phyloP scores from a whole-genome alignment of 2,329 filamentous ascomycete genomes.

The Neobulgaria alba region DNA sequence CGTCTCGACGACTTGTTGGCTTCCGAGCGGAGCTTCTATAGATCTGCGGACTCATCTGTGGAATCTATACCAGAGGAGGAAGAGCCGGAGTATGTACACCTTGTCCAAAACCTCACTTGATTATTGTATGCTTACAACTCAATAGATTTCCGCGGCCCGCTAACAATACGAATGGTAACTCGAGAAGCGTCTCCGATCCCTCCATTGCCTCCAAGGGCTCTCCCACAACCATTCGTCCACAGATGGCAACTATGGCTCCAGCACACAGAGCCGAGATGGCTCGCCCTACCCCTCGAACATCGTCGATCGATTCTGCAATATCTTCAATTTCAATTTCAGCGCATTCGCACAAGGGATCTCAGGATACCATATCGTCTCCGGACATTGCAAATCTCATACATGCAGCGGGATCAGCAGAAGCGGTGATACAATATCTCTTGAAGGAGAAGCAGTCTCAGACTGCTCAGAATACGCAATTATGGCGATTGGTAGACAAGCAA shows the following conservation, averaged over 20 bases:
- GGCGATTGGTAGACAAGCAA: constrained; percentile 95
- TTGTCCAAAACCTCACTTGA: too few species aligned
- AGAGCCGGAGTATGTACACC: constrained; percentile 20
- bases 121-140: too few species aligned
- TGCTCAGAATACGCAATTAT: constrained; percentile 85
- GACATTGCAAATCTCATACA: constrained; percentile 75
- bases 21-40: constrained; percentile 28
- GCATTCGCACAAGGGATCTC: constrained; percentile 48
- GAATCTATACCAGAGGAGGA: constrained; percentile 15
- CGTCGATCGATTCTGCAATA: constrained; percentile 89
- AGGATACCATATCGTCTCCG: constrained; percentile 45
- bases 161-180: constrained; percentile 24
- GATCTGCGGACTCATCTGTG: constrained; percentile 18
- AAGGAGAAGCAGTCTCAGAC: constrained; percentile 86
- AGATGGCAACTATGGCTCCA: constrained; percentile 24
- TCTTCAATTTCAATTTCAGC: constrained; percentile 61
- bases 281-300: constrained; percentile 53
- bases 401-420: constrained; percentile 80
- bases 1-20: constrained; percentile 29
- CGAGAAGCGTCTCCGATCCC: constrained; percentile 28
- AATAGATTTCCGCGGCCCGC: constrained; percentile 18
- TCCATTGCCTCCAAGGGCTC: constrained; percentile 19
- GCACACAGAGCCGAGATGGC: constrained; percentile 25
- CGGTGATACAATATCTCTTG: constrained; percentile 76
- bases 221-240: constrained; percentile 13